Base-by-base conservation (phyloP, 768 basidiomycete genomes). In the Saitozyma sp. region DNA sequence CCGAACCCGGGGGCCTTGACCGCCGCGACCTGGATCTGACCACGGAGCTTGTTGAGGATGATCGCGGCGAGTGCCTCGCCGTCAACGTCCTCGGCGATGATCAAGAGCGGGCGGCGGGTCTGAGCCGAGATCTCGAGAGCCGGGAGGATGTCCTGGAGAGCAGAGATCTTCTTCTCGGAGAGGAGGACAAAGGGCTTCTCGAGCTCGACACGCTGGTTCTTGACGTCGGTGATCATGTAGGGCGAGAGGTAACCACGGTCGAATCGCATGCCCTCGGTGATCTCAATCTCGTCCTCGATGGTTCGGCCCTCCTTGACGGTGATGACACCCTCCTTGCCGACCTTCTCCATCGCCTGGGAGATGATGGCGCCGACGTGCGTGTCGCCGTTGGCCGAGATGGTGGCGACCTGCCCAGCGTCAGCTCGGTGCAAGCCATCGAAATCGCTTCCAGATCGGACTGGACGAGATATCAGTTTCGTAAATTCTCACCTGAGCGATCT, bases 181-280 rank as follows among this genome's bases (percentile, higher is more conserved):
- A 99, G 85, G 50, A 98, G 87, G 73, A 98, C 88, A 73, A 88
- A 82, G 14, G 95, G 95, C 82, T 97, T 98, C 83, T 99, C 95
- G 67, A 96, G 90, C 80, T 98, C 94, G 83, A 89, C 89, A 80
- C 90, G 92, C 80, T 97, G 95, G 50, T 85, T 77, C 86, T 98
- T 97, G 84, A 94, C 90, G 83, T 99, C 92, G 68, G 95, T 98
- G 81, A 99, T 87, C 80, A 98, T 96, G 86, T 97, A 97, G 0
- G 94, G 92, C 1, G 91, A 92, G 82, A 97, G 95, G 85, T 86
- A 99, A 19, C 95, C 95, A 58, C 95, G 90, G 86, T 99, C 95
- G 83, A 99, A 97, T 75, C 93, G 88, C 95, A 99, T 99, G 81
- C 95, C 95, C 83, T 99, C 95, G 37, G 95, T 97, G 75, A 99